phyloP scores from a whole-genome alignment of 345 rosid species.

The Linum lewisii region DNA sequence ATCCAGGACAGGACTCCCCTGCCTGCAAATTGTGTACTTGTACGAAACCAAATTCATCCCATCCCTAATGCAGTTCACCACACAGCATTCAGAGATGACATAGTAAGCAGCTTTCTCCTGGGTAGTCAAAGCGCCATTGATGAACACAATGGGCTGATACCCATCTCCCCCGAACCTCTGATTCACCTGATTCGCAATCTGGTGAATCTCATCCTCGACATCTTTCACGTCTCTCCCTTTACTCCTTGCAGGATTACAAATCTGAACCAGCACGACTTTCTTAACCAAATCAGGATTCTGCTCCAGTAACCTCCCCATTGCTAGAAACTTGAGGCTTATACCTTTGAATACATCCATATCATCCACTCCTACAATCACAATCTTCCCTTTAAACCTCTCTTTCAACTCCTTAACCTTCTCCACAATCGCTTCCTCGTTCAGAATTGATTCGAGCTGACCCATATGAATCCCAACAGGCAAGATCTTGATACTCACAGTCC shows the following conservation, averaged over 20 bases:
- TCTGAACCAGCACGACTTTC: conserved; percentile 61
- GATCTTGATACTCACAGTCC: conserved; percentile 71
- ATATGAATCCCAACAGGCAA: conserved; percentile 67
- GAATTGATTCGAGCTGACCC: conserved; percentile 48
- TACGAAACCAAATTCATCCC: conserved; percentile 90
- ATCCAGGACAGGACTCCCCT: conserved; percentile 56
- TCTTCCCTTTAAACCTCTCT: conserved; percentile 39
- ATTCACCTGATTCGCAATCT: conserved; percentile 40
- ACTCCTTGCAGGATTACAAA: conserved; percentile 74
- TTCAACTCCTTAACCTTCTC: conserved; percentile 45
- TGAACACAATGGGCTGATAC: conserved; percentile 52
- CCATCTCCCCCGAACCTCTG: conserved; percentile 38
- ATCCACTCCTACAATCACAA: conserved; percentile 62
- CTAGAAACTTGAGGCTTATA: conserved; percentile 57
- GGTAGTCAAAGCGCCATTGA: conserved; percentile 38
- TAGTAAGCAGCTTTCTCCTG: conserved; percentile 60
- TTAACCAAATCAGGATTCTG: conserved; percentile 31
- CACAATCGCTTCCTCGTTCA: conserved; percentile 31
- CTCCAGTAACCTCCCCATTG: conserved; percentile 56
- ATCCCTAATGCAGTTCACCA: conserved; percentile 74
- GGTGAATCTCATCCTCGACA: conserved; percentile 34
- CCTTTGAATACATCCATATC: conserved; percentile 82
- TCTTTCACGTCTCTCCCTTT: conserved; percentile 65
- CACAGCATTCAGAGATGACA: conserved; percentile 61
- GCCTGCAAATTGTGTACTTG: conserved; percentile 62